Base-by-base conservation (phyloP, 1,284 basidiomycete species). In the Ceratobasidium sp. region DNA sequence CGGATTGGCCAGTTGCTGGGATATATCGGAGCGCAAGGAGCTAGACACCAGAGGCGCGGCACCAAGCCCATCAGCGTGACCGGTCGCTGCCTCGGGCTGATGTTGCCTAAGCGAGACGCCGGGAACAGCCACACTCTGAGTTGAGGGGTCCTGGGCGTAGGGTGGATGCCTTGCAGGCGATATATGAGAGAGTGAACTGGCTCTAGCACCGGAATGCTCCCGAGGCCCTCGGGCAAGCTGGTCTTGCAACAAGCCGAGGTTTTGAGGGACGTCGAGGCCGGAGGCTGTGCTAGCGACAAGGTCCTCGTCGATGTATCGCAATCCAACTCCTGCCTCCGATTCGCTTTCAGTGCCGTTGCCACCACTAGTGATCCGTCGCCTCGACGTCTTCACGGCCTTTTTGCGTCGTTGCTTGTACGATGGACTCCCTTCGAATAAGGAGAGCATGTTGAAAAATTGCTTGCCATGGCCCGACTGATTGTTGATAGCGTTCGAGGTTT, bases 321-420 rank as follows among this genome's bases (percentile, higher is more conserved):
- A 44, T 50, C 70, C 70, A 27, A 74, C 59, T 1, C 70, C 70
- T 3, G 70, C 59, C n/a, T 74, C 70, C 12, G 70, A 74, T 74
- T 74, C 70, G 46, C 70, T 74, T n/a, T 74, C 70, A 12, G 70
- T 74, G 1, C 70, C 70, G 44, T 54, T 62, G 14, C 70, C 70
- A 48, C 70, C 70, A 46, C 70, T 74, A 4, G 70, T 59, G 18
- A 74, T 52, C 1, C 70, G 57, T 44, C 70, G 57, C 23, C 70
- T 57, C 7, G 70, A 30, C 12, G 77, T 46, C 60, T 86, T 87
- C 27, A 84, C 83, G 38, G 88, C 87, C 84, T 93, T 93, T 87
- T 94, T 94, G 79, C 94, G 88, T n/a, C 95, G 88, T 81, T 93
- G 92, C 85, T 96, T 96, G 87, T 96, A 96, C 7, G 90, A 90